phyloP scores from a whole-genome alignment of 2,329 filamentous ascomycete species.

The Ascochyta pisi region DNA sequence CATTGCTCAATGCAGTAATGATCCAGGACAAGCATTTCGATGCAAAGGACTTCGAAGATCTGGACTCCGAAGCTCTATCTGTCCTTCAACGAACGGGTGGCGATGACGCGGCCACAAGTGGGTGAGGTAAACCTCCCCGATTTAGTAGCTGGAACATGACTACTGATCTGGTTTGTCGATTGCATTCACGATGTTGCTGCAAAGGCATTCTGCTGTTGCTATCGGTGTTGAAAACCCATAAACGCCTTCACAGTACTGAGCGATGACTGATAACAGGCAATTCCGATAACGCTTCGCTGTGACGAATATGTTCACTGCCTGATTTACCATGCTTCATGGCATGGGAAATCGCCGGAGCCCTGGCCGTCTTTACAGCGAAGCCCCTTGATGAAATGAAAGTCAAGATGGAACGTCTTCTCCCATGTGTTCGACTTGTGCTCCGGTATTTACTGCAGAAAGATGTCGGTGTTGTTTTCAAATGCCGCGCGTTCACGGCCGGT shows the following conservation, averaged over 20 bases:
- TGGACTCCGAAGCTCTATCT: neutral
- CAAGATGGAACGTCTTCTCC: neutral
- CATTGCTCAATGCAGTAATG: neutral
- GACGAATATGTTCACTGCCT: neutral
- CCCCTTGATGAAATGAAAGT: neutral
- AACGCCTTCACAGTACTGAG: no score
- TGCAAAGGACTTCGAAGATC: neutral
- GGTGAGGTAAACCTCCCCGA: neutral
- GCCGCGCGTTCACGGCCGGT: conserved; percentile 12
- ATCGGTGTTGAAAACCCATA: neutral
- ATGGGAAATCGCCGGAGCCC: neutral
- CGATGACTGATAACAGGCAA: neutral
- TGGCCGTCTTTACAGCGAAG: neutral
- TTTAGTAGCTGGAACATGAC: neutral
- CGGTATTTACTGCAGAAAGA: neutral
- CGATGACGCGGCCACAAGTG: neutral
- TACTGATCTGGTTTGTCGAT: neutral
- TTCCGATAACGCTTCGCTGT: neutral
- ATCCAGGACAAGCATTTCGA: neutral
- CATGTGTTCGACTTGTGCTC: neutral
- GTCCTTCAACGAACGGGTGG: neutral
- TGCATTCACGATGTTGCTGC: neutral
- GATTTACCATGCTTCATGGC: neutral
- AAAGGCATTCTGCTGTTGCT: neutral
- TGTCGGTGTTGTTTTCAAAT: neutral